Conservation (phyloP, 1,139 yeast genomes). For the Scheffersomyces illinoinensis region DNA sequence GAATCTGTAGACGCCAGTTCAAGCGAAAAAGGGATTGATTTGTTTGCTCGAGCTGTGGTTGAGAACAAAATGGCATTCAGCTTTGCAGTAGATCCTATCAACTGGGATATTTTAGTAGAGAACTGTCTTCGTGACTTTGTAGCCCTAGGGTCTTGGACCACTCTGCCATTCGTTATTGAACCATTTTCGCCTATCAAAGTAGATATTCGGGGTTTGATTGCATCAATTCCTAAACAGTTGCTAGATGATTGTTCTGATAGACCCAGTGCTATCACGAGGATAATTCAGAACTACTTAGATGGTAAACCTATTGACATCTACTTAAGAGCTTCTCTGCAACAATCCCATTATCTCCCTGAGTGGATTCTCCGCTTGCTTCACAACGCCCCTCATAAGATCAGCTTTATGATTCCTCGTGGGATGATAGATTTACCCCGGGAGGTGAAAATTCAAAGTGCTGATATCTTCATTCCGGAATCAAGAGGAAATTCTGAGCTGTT, state of each 20-base stretch:
- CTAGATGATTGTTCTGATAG: constrained; percentile 17
- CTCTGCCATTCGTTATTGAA: constrained; percentile 13
- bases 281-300: constrained; percentile 22
- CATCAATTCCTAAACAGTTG: constrained; percentile 18
- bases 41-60: constrained; percentile 9
- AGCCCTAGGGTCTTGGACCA: constrained; percentile 26
- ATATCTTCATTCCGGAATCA: background rate
- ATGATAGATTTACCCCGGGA: background rate
- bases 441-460: constrained; percentile 9
- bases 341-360: constrained; percentile 17
- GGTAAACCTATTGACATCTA: constrained; percentile 19
- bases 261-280: constrained; percentile 23
- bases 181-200: constrained; percentile 18
- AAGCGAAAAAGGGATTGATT: constrained; percentile 3
- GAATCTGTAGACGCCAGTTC: constrained; percentile 9
- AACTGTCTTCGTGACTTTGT: constrained; percentile 23
- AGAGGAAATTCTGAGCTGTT: background rate
- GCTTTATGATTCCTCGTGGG: constrained; percentile 8
- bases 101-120: constrained; percentile 28
- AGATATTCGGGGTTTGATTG: constrained; percentile 16
- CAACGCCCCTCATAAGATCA: constrained; percentile 12
- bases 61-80: constrained; percentile 20
- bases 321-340: constrained; percentile 19
- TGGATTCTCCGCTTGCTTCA: constrained; percentile 27
- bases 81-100: constrained; percentile 18